Percentiles rank a stretch among this genome's conserved stretches.
phyloP scores from a whole-genome alignment of 441 rosid genomes.

The Corymbia calophylla region DNA sequence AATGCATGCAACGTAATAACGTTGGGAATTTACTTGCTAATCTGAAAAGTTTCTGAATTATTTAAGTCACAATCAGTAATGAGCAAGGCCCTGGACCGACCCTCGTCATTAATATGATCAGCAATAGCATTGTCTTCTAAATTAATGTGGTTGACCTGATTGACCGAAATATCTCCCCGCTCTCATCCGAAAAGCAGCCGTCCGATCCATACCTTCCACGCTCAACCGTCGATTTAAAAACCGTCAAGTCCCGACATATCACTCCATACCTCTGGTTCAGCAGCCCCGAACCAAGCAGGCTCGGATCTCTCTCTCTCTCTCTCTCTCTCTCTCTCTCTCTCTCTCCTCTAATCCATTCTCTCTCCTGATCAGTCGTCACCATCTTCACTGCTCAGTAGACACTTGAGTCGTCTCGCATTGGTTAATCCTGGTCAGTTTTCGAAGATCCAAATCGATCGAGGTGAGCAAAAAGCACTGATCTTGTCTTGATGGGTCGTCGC shows the following conservation, averaged over 20 bases:
- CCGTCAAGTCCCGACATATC: background rate
- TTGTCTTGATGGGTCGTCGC: background rate
- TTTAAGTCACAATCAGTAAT: background rate
- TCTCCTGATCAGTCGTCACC: background rate
- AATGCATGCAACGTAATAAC: background rate
- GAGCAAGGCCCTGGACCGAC: background rate
- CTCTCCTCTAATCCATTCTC: background rate
- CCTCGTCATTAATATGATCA: background rate
- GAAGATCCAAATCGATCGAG: background rate
- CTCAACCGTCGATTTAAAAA: background rate
- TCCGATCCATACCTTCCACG: background rate
- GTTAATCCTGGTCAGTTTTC: background rate
- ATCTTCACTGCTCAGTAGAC: background rate
- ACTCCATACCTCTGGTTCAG: background rate
- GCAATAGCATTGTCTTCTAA: background rate
- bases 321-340: background rate
- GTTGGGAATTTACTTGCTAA: background rate
- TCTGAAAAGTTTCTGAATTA: accelerated
- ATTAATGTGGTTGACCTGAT: background rate
- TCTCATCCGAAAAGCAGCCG: background rate
- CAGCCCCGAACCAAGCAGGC: background rate
- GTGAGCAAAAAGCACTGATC: background rate
- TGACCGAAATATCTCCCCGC: background rate
- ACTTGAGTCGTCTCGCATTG: background rate
- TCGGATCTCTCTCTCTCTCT: background rate